Evolutionary conservation across 228 moss, liverwort and hornwort species (phyloP).

Genomic region (Sphagnum magellanicum): DNA sequence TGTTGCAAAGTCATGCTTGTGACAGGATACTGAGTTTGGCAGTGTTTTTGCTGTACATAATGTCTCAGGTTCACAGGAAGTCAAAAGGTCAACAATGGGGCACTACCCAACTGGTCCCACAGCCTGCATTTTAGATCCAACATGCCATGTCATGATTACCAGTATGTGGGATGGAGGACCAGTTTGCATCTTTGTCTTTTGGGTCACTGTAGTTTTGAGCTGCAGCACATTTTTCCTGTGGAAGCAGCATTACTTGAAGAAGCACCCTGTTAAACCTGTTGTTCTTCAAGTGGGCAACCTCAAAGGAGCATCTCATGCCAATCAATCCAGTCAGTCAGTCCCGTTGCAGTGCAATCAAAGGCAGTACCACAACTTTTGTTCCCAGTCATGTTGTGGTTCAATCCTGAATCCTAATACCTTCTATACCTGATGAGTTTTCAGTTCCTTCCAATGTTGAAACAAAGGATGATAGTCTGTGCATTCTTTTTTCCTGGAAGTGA

Average conservation of each 20-base stretch:
- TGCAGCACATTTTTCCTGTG: slow-evolving; percentile 35
- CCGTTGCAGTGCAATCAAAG: slow-evolving; percentile 10
- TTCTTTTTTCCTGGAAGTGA: no score
- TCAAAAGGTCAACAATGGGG: slow-evolving; percentile 24
- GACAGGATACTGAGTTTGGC: no score
- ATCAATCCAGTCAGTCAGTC: not conserved
- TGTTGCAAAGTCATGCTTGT: no score
- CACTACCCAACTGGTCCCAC: slow-evolving; percentile 54
- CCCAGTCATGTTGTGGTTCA: no score
- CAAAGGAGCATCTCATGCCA: slow-evolving; percentile 1
- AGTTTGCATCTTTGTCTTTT: slow-evolving; percentile 46
- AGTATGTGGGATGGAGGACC: slow-evolving; percentile 47
- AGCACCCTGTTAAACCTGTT: slow-evolving; percentile 26
- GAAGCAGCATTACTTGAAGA: slow-evolving; percentile 21
- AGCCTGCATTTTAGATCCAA: slow-evolving; percentile 41
- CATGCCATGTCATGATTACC: slow-evolving; percentile 56
- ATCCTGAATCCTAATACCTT: no score
- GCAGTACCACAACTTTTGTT: not conserved
- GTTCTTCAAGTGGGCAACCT: slow-evolving; percentile 16
- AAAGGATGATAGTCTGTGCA: no score
- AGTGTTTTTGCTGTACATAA: no score
- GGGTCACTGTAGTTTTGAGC: slow-evolving; percentile 28
- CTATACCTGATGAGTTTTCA: no score
- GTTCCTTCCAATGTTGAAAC: no score
- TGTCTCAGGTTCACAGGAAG: no score